Evolutionary conservation across 1,284 basidiomycete species (phyloP), one percentile per base, ranked within the genome.

Genomic region (Volvariella surrecta): DNA sequence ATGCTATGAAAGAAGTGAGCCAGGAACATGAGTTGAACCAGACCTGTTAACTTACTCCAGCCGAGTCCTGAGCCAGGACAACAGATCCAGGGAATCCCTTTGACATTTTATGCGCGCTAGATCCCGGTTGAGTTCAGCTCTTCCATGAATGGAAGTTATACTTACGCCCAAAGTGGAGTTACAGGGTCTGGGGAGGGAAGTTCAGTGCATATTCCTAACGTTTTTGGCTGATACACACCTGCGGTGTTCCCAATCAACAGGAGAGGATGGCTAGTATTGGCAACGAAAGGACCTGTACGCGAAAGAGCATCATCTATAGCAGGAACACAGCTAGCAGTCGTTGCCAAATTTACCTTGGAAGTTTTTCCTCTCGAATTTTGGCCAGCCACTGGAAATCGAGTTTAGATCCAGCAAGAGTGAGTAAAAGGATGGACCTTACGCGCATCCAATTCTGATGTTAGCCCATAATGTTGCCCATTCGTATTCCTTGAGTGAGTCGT

Each of bases 51-150:
- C 67, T 40, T 48, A 70, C 68, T 10, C 69, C 67, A 8, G 57
- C 48, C 2, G 63, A 65, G 42, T 70, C 63, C 46, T 73, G 67
- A n/a, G 66, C 65, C 38, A 70, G 46, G 20, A 70, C 59, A 35
- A 65, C 59, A 7, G 66, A 61, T 1, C 50, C 55, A 1, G 54
- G 47, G 51, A 68, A 70, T 1, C 58, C 59, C 39, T 52, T 47
- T 0, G 64, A 58, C 53, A 62, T 66, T 34, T 65, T 65, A 45
- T 62, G 63, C 1, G 68, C 67, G 4, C 69, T 70, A 49, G 15
- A 44, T 39, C 20, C 7, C 22, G 17, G 8, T 22, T 35, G 10
- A 28, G 38, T 11, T n/a, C 30, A 21, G 11, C 2, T 9, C 17
- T 42, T 11, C 13, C 19, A 43, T 32, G 21, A 28, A 13, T n/a